Evolutionary conservation across 192 early-diverging fungal genomes (phyloP), one percentile per base, ranked within the genome.

Genomic region (Ambispora gerdemannii): DNA sequence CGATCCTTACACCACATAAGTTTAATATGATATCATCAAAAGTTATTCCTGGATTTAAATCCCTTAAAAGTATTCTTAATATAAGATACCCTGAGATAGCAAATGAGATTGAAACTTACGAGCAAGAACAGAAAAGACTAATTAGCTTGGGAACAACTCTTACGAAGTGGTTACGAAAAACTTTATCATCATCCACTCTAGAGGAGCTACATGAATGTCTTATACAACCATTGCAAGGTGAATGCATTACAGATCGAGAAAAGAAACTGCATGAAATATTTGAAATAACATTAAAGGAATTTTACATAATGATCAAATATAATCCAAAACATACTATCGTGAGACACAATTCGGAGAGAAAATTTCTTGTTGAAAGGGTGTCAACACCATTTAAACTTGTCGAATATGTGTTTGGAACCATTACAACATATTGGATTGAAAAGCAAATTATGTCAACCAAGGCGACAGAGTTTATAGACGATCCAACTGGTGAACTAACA

Each of bases 41-140:
- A 68, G 50, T 68, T 68, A 68, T 68, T 68, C 25, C 50, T 35
- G 31, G 66, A 7, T 68, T 68, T 55, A 55, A 68, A 68, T 68
- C 30, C 32, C 24, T 68, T 68, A 55, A 68, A 68, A 68, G 22
- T 68, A 53, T 28, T 68, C 4, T 53, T 53, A 31, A 53, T 53
- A 53, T 53, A 68, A 68, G 66, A 68, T 68, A 53, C 25, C n/a
- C 30, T 34, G 50, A 68, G 2, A 68, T 68, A 52, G 66, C 25
- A 68, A 68, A 68, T 4, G 51, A 68, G 20, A 68, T 68, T n/a
- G 13, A 68, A 68, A 68, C n/a, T 53, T 13, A 68, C 35, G 50
- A 52, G 50, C 0, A 68, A 68, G 33, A 68, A 25, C 52, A 68
- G 24, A 66, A 15, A 25, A 68, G 6, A 17, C n/a, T 68, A 68